Evolutionary conservation across 2,329 filamentous ascomycete species (phyloP), one percentile per base, ranked within the genome.

Genomic region (Fonsecaea multimorphosa): DNA sequence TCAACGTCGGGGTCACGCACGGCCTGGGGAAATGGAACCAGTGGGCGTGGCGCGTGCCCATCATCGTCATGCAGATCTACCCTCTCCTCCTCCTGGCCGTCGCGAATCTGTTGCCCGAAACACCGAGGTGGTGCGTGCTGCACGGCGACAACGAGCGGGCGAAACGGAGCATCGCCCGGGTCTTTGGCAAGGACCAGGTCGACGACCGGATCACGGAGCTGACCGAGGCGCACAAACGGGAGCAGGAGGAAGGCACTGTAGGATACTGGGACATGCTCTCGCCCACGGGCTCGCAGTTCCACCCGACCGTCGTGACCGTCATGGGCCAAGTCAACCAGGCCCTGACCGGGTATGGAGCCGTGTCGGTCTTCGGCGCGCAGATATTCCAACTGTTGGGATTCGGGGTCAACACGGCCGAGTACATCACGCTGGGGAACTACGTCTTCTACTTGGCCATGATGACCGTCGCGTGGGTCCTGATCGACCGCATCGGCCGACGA

Each of bases 301-400:
- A 88, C 69, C 85, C 86, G 0, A 87, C 84, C 1, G 79, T 87
- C 70, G 77, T 89, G 27, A 86, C 85, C 0, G 78, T 88, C 55
- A 88, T 88, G 85, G 85, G 85, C 0, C 86, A 89, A 73, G 74
- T 88, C 70, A 87, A 87, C 70, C 86, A 88, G 73, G 84, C 84
- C 1, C 74, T 86, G 58, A 86, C 84, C 0, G 83, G 84, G 8
- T 87, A 86, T 61, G 85, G 85, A 2, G 86, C 86, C 0, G 84
- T 89, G 2, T 85, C 82, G 19, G 86, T 88, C 2, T 88, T 88
- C 64, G 86, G 86, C 0, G 85, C 86, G 1, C 86, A 88, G 69
- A 88, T 88, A 60, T 88, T 88, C 73, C 82, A 86, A 68, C 82
- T 88, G 9, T 81, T 88, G 2, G 85, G 86, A 16, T 86, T 88